phyloP scores from a whole-genome alignment of 768 basidiomycete genomes.

The Suillus subluteus region DNA sequence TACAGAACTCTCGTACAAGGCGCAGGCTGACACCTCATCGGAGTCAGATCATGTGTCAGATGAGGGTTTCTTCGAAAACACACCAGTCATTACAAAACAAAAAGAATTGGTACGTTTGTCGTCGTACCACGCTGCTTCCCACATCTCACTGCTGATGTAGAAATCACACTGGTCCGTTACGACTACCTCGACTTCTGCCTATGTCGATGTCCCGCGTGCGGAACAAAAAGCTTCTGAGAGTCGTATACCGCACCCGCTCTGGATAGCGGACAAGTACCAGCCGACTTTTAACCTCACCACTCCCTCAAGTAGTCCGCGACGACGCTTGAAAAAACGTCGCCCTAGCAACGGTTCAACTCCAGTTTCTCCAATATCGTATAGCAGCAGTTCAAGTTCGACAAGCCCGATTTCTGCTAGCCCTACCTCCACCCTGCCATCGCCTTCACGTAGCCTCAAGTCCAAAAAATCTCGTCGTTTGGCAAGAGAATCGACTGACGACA shows the following conservation, averaged over 20 bases:
- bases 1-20: conserved; percentile 20
- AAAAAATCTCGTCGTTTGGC: conserved; percentile 22
- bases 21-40: conserved; percentile 4
- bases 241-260: background rate
- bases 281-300: conserved; percentile 17
- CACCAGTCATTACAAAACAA: conserved; percentile 1
- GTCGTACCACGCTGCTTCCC: background rate
- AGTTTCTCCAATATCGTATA: conserved; percentile 1
- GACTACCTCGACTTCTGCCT: conserved; percentile 38
- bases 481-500: conserved; percentile 25
- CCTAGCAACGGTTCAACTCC: conserved; percentile 17
- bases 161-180: conserved; percentile 40
- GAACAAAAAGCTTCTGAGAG: background rate
- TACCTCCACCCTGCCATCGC: conserved; percentile 10
- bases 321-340: conserved; percentile 35
- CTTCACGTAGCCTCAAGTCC: conserved; percentile 22
- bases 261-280: conserved; percentile 9
- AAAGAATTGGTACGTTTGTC: conserved; percentile 21
- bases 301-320: conserved; percentile 25
- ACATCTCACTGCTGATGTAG: conserved; percentile 19
- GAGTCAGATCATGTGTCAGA: conserved; percentile 28
- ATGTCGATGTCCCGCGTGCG: conserved; percentile 22
- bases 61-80: conserved; percentile 17
- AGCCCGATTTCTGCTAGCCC: conserved; percentile 9
- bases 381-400: conserved; percentile 6